Base-by-base conservation (phyloP, 176 grass and related monocot genomes). In the Carex cristatella region DNA sequence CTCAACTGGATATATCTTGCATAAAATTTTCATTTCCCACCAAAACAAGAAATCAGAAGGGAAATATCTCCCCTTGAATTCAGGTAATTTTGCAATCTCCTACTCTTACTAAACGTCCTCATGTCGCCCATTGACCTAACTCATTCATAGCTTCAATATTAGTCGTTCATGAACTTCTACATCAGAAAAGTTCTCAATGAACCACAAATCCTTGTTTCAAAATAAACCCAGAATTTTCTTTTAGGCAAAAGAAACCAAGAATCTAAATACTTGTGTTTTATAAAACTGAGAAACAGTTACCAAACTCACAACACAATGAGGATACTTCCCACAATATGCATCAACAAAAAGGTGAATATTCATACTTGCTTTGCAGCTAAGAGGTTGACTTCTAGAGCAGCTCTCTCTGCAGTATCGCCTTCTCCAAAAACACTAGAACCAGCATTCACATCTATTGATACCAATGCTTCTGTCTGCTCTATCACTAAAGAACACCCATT, bases 291-390 rank as follows among this genome's bases (percentile, higher is more conserved):
- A 69, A 33, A 33, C 30, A 69, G 40, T 69, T 10, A 4, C 14
- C 65, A 38, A 38, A 37, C 4, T 38, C n/a, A 51, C 32, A 77
- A 77, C 23, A 77, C 2, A 28, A 54, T 30, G 27, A 77, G 23
- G 56, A 33, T 51, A 32, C 49, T 33, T 18, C 48, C 48, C 10
- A 57, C 11, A 78, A 78, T 18, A 78, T 54, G 49, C 74, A 64
- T 84, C 15, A 65, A 59, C 48, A 62, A 33, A 62, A 72, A 62
- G 87, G 2, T 82, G 28, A 6, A 83, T 80, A 59, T 58, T 86
- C 92, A 80, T 98, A 98, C 95, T 90, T 98, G 95, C 51, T 98
- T 98, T 86, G 88, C 95, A 85, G 95, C 95, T 90, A 88, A 89
- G 67, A 98, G 91, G 85, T 98, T 98, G 74, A 98, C 89, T 83